Evolutionary conservation across 108 stramenopile species (phyloP).

Genomic region (Nitzschia sp.): DNA sequence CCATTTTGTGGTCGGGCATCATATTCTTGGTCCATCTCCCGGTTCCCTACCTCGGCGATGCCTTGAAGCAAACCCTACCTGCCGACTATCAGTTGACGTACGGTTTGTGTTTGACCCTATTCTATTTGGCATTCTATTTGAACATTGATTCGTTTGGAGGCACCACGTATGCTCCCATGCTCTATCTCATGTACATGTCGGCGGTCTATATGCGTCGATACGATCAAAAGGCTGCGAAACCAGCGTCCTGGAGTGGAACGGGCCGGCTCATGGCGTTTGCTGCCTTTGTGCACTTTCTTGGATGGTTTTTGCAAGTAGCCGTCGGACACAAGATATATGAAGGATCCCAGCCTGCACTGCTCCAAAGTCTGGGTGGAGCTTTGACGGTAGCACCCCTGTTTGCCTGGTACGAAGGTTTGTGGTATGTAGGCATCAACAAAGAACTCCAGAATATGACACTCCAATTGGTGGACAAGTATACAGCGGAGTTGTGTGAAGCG

Average conservation of each 20-base stretch:
- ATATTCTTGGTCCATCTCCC: slow-evolving; percentile 30
- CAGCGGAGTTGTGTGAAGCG: slow-evolving; percentile 37
- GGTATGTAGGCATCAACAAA: slow-evolving; percentile 50
- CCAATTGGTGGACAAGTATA: slow-evolving; percentile 39
- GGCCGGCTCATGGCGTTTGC: slow-evolving; percentile 41
- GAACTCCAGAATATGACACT: slow-evolving; percentile 38
- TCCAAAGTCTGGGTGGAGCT: slow-evolving; percentile 49
- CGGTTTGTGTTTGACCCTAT: slow-evolving; percentile 11
- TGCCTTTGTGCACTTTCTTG: slow-evolving; percentile 37
- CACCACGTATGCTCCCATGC: slow-evolving; percentile 38
- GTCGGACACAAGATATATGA: slow-evolving; percentile 55
- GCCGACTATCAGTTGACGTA: slow-evolving; percentile 22
- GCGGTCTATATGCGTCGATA: slow-evolving; percentile 18
- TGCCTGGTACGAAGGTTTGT: slow-evolving; percentile 64
- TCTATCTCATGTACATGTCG: slow-evolving; percentile 46
- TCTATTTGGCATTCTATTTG: slow-evolving; percentile 48
- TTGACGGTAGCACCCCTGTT: slow-evolving; percentile 59
- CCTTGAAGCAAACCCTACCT: not conserved
- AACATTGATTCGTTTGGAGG: slow-evolving; percentile 53
- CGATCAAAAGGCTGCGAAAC: slow-evolving; percentile 33
- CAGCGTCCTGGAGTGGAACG: slow-evolving; percentile 53
- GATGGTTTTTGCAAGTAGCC: slow-evolving; percentile 64
- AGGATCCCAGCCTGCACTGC: slow-evolving; percentile 56
- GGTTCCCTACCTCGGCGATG: slow-evolving; percentile 5
- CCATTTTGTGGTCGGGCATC: slow-evolving; percentile 45